Evolutionary conservation across 75 land plant species (phyloP).

Genomic region (Pinus tabuliformis): DNA sequence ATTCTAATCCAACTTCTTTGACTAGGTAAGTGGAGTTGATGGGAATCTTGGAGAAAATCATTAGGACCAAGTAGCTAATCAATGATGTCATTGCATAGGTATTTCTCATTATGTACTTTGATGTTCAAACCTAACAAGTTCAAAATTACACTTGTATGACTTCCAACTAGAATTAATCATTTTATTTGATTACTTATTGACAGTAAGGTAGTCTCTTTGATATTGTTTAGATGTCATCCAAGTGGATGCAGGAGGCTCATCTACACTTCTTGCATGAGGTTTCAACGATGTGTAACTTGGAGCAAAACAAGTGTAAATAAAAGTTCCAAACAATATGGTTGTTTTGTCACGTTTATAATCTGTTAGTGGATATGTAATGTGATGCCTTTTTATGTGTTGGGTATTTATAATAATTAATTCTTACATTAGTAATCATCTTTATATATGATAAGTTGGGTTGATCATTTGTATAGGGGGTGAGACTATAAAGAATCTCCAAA

Average conservation of each 20-base stretch:
- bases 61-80: slow-evolving; percentile 83
- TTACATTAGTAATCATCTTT: background rate
- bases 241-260: slow-evolving; percentile 82
- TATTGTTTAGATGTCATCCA: background rate
- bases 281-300: slow-evolving; percentile 36
- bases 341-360: background rate
- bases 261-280: slow-evolving; percentile 67
- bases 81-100: slow-evolving; percentile 96
- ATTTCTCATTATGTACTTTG: background rate
- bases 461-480: slow-evolving; percentile 96
- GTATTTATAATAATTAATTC: background rate
- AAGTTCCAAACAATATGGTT: slow-evolving; percentile 97
- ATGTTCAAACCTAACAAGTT: background rate
- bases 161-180: background rate
- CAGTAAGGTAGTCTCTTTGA: background rate
- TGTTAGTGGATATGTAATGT: background rate
- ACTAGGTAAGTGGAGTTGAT: slow-evolving; percentile 86
- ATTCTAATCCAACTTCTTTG: slow-evolving; percentile 64
- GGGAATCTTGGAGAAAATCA: slow-evolving; percentile 71
- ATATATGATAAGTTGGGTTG: slow-evolving; percentile 70
- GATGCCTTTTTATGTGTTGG: background rate
- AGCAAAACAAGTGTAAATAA: slow-evolving; percentile 73
- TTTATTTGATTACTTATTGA: background rate
- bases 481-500: slow-evolving; percentile 82
- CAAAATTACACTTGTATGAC: background rate